Conservation (phyloP, 1,139 yeast genomes). For the Suhomyces bolitotheri region DNA sequence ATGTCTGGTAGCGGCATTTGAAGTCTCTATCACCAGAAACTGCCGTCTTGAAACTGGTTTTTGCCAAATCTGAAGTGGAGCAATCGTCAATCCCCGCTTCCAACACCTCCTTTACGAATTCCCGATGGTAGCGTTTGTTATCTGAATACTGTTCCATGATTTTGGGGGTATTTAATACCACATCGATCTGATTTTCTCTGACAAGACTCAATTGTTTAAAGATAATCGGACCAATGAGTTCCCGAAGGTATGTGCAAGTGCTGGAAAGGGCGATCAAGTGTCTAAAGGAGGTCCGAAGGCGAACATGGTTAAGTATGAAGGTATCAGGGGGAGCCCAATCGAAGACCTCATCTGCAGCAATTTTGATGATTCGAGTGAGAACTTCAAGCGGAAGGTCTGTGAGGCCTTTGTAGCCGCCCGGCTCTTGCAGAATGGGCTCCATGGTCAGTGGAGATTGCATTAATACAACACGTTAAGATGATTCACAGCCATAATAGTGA, state of each 20-base stretch:
- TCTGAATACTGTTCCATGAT: slow-evolving; percentile 26
- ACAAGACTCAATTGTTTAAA: slow-evolving; percentile 29
- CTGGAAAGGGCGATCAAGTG: slow-evolving; percentile 25
- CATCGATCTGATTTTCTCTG: slow-evolving; percentile 32
- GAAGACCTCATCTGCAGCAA: slow-evolving; percentile 4
- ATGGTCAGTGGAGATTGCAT: no score
- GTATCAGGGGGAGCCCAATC: slow-evolving; percentile 9
- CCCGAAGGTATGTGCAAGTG: slow-evolving; percentile 29
- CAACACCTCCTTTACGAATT: slow-evolving; percentile 26
- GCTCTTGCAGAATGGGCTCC: no score
- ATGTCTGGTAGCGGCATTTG: slow-evolving; percentile 21
- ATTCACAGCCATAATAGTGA: background rate
- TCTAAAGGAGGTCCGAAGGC: slow-evolving; percentile 13
- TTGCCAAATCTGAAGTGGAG: slow-evolving; percentile 24
- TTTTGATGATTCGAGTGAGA: background rate
- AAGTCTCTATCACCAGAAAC: slow-evolving; percentile 19
- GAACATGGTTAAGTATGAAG: slow-evolving; percentile 17
- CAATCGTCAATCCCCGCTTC: slow-evolving; percentile 21
- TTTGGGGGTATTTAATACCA: slow-evolving; percentile 26
- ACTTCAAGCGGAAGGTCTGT: slow-evolving; percentile 2
- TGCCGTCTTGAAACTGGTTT: slow-evolving; percentile 19
- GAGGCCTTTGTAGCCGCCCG: background rate
- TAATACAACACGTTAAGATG: no score
- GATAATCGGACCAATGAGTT: slow-evolving; percentile 22
- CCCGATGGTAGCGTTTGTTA: slow-evolving; percentile 22